Percentiles rank a stretch among this genome's conserved stretches.
Evolutionary conservation across 106 monocot species (phyloP).

Genomic region (Allium sativum): DNA sequence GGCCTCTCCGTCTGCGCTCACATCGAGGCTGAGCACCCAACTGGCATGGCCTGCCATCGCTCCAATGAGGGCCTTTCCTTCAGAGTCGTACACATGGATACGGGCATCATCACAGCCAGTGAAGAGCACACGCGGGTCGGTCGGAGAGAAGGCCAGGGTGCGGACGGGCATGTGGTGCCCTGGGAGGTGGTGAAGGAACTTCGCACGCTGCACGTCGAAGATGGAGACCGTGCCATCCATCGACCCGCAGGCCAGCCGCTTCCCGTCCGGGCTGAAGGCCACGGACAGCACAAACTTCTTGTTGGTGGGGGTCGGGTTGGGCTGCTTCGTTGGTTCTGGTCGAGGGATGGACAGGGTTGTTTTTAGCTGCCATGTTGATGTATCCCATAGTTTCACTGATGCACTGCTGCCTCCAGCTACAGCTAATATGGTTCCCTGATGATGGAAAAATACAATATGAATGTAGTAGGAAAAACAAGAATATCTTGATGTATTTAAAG

Average conservation of each 20-base stretch:
- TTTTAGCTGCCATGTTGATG: slow-evolving; percentile 73
- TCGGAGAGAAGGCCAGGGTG: slow-evolving; percentile 78
- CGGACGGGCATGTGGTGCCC: slow-evolving; percentile 92
- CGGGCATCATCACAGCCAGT: slow-evolving; percentile 73
- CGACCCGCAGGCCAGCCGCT: slow-evolving; percentile 66
- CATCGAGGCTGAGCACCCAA: slow-evolving; percentile 87
- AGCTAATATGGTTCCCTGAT: slow-evolving; percentile 69
- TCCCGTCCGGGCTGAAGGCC: slow-evolving; percentile 92
- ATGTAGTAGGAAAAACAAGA: no score
- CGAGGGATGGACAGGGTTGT: slow-evolving; percentile 52
- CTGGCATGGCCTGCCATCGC: slow-evolving; percentile 87
- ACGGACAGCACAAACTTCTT: slow-evolving; percentile 90
- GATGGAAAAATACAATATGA: background rate
- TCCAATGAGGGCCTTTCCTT: slow-evolving; percentile 68
- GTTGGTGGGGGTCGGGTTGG: slow-evolving; percentile 18
- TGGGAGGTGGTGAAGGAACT: slow-evolving; percentile 86
- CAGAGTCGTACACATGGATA: slow-evolving; percentile 85
- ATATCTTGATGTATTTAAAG: no score
- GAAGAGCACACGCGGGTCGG: slow-evolving; percentile 77
- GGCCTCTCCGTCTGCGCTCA: slow-evolving; percentile 78
- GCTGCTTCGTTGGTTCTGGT: slow-evolving; percentile 39
- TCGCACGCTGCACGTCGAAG: slow-evolving; percentile 61
- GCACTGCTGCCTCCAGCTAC: slow-evolving; percentile 92
- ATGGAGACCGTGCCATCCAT: slow-evolving; percentile 79
- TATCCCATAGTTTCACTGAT: slow-evolving; percentile 88